These are phyloP conservation scores for Termitomyces sp. DNA, from an alignment of 1,284 basidiomycete genomes.

Conservation along the genomic window DNA sequence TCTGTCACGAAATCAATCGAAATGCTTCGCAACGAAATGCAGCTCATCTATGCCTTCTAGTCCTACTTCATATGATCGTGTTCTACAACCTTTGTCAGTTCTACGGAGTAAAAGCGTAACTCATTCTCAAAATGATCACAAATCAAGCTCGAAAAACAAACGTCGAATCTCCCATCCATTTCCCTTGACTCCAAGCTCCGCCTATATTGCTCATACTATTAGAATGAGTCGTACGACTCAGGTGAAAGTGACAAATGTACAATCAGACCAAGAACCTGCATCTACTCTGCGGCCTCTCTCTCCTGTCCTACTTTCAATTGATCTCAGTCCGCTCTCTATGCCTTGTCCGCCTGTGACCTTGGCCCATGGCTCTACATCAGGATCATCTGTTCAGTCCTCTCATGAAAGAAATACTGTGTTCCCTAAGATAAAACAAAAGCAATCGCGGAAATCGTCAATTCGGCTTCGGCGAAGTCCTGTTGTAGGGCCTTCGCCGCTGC, in stretches of 20 bases:
- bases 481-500: conserved; percentile 40
- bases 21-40: neutral
- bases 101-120: conserved; percentile 9
- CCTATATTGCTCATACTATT: neutral
- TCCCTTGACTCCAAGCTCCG: conserved; percentile 18
- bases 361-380: neutral
- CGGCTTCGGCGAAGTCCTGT: conserved; percentile 32
- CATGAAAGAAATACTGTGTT: neutral
- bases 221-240: neutral
- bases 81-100: conserved; percentile 16
- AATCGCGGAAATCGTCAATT: conserved; percentile 15
- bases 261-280: neutral
- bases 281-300: conserved; percentile 5
- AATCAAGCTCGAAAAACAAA: conserved; percentile 5
- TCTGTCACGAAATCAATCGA: conserved; percentile 13
- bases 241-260: neutral
- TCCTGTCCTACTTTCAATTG: conserved; percentile 6
- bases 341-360: conserved; percentile 1
- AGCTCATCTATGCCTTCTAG: conserved; percentile 1
- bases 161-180: conserved; percentile 29
- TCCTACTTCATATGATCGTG: neutral
- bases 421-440: conserved; percentile 14
- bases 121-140: neutral
- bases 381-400: neutral
- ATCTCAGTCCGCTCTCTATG: conserved; percentile 10